Base-by-base conservation (phyloP, 306 rosid species). In the Astragalus membranaceus region DNA sequence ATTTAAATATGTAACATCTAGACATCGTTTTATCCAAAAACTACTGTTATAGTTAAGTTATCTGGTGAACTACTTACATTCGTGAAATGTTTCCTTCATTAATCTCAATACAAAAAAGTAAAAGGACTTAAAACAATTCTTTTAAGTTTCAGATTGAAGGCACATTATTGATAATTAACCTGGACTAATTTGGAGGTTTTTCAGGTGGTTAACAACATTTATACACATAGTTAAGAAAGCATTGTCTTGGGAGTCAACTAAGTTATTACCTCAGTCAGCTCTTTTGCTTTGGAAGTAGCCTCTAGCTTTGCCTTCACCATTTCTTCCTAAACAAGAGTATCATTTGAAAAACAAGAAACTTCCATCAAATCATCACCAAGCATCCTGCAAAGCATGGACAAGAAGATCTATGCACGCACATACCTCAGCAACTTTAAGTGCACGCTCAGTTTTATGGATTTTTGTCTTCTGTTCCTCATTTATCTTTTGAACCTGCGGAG, bases 381-480 rank as follows among this genome's bases (percentile, higher is more conserved):
- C 53, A 80, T 60, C 81, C 42, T 73, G 64, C 68, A 73, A n/a
- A 39, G 36, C 23, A 64, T 26, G 53, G 37, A 63, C 55, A 62
- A 57, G 17, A 69, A 59, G 62, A 79, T 58, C 55, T 44, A 65
- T 23, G 62, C 7, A 70, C 49, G 58, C 62, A 76, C 76, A 78
- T 87, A 91, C 99, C 99, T 95, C 93, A n/a, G 96, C 87, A 76
- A 87, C 84, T 80, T 87, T 89, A 70, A 91, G 95, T 73, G 97
- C 97, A 6, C 89, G 97, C 64, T 95, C 97, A 8, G 82, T 84
- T 63, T 82, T 86, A 39, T 76, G 88, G 64, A 95, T 86, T 74
- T 72, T 84, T 47, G 55, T 65, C 83, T 83, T 91, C 67, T 95
- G 99, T 37, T 86, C 96, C 68, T 84, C 86, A 23, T 85, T 85